Evolutionary conservation across 208 protist species (phyloP), one percentile per base, ranked within the genome.

Genomic region (Leishmania aethiopica): DNA sequence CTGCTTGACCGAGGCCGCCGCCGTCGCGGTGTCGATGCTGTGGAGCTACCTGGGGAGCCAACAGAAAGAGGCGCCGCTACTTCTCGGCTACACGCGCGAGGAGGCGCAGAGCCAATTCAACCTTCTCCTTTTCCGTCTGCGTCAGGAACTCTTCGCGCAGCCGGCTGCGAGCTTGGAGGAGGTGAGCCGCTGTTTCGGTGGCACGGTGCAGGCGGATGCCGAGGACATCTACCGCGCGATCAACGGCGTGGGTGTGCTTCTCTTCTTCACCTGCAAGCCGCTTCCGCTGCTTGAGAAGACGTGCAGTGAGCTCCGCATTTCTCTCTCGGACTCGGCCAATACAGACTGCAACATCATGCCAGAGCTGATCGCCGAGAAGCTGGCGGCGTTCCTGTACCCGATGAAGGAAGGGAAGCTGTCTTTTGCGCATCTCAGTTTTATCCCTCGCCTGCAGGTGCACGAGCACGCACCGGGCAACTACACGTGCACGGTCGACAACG

Each of bases 401-500:
- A 83, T 86, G 78, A 83, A 70, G 82, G 83, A 77, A 28, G 81
- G 84, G 3, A 80, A 83, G 66, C 42, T 92, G 40, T 69, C 79
- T 0, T 77, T 93, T 28, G 75, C 88, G 40, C 88, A 92, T 51
- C 86, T 95, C 55, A 62, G 78, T 57, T 95, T 94, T 60, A 79
- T 97, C 66, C 92, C 94, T 25, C 87, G 89, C 6, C 83, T 97
- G 86, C 89, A 94, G 80, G 91, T 97, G 74, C 92, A 97, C 81
- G 94, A 97, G 77, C 86, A 91, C 79, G 89, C 88, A 8, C 89
- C 91, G n/a, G 92, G 94, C 53, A 91, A 89, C 77, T 97, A 91
- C 85, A 93, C 90, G 1, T 95, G 92, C 84, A 94, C 91, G 19
- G 76, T 97, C 47, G 94, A 97, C 79, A 93, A 93, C 78, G 92